These are phyloP conservation scores for Stagonosporopsis chrysanthemi DNA, from an alignment of 2,329 filamentous ascomycete genomes.

Conservation along the genomic window DNA sequence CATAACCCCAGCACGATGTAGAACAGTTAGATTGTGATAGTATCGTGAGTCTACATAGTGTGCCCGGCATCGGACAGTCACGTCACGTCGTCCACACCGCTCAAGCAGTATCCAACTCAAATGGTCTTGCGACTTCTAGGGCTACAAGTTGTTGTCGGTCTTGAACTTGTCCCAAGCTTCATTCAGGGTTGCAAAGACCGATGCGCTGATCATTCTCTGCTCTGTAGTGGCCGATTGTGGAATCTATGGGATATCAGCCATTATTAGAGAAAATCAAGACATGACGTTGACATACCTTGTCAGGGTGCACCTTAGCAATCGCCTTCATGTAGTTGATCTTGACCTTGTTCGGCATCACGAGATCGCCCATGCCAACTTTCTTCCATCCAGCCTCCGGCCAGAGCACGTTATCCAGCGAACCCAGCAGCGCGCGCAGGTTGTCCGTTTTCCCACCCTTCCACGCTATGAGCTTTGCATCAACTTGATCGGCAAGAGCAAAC, in stretches of 20 bases:
- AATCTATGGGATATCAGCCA: constrained; percentile 52
- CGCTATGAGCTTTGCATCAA: constrained; percentile 77
- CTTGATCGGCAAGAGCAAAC: constrained; percentile 83
- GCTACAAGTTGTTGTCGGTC: constrained; percentile 59
- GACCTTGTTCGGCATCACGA: constrained; percentile 92
- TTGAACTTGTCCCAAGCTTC: constrained; percentile 76
- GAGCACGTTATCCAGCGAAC: constrained; percentile 85
- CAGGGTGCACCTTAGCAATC: constrained; percentile 96
- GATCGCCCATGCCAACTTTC: constrained; percentile 91
- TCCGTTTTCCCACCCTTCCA: constrained; percentile 95
- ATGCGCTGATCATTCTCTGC: constrained; percentile 71
- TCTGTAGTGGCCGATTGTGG: constrained; percentile 70
- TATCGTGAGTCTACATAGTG: constrained; percentile 1
- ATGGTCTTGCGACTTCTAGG: too few relatives aligned
- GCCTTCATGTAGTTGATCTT: constrained; percentile 99
- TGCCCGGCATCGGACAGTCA: neutral
- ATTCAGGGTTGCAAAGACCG: constrained; percentile 70
- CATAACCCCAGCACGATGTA: neutral
- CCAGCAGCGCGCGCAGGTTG: constrained; percentile 86
- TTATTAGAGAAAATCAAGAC: neutral
- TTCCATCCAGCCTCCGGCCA: constrained; percentile 97
- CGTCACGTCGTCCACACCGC: neutral
- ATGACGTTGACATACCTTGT: constrained; percentile 73
- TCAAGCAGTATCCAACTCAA: neutral
- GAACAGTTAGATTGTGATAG: neutral